A percentile compares a stretch with the other conserved stretches of the same genome.
Evolutionary conservation across 768 basidiomycete genomes (phyloP).

Genomic region (Collybia sp.): DNA sequence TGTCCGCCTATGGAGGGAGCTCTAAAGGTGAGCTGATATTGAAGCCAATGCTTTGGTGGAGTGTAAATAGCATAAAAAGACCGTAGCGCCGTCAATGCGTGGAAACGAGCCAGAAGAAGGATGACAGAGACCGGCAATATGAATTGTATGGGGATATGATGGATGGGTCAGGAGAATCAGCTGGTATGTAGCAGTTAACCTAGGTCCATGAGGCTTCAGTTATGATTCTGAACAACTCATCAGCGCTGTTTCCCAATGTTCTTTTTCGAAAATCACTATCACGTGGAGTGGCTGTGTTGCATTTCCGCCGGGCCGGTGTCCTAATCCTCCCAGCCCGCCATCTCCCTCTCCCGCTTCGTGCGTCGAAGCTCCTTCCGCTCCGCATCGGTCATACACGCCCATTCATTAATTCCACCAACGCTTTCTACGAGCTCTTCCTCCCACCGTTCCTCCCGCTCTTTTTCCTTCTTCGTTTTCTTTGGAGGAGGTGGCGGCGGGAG

Average conservation of each 20-base stretch:
- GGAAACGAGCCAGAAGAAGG: too few species aligned
- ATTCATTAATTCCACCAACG: constrained; percentile 61
- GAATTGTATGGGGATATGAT: too few species aligned
- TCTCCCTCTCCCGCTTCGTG: constrained; percentile 59
- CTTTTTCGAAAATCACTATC: not conserved
- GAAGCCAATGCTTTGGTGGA: too few species aligned
- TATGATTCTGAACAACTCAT: not conserved
- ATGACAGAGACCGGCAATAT: too few species aligned
- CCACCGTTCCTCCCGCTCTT: constrained; percentile 73
- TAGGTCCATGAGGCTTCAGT: too few species aligned
- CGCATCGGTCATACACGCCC: constrained; percentile 42
- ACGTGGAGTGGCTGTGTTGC: not conserved
- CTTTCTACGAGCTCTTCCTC: constrained; percentile 75
- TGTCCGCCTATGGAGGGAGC: too few species aligned
- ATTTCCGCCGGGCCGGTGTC: not conserved
- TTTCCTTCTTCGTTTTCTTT: constrained; percentile 78
- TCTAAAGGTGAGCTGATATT: too few species aligned
- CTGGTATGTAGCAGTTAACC: too few species aligned
- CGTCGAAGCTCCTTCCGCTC: constrained; percentile 51
- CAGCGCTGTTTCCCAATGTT: not conserved
- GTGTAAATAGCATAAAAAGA: too few species aligned
- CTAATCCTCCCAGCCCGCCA: constrained; percentile 54
- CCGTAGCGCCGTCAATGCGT: too few species aligned
- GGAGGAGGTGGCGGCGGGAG: constrained; percentile 64
- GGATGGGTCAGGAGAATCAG: not conserved